Conservation (phyloP, 805 yeast species). For the Sungouiozyma ichnusensis region DNA sequence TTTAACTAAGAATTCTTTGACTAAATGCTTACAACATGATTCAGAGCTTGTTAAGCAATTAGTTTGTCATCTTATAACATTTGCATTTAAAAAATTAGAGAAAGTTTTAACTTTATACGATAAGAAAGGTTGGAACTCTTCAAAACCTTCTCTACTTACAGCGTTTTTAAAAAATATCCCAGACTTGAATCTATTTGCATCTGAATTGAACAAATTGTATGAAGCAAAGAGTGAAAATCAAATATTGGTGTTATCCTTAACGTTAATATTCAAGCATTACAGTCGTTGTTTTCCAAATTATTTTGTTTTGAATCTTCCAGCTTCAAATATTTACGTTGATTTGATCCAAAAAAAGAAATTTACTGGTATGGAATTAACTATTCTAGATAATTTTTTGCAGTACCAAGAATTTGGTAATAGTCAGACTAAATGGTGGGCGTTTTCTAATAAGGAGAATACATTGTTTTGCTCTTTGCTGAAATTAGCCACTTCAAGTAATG, state of each 20-base stretch:
- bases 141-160: constrained; percentile 28
- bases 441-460: constrained; percentile 38
- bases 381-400: constrained; percentile 51
- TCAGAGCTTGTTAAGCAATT: constrained; percentile 48
- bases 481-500: constrained; percentile 34
- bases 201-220: constrained; percentile 34
- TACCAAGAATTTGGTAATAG: constrained; percentile 43
- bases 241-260: constrained; percentile 38
- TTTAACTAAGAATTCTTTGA: constrained; percentile 45
- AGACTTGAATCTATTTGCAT: constrained; percentile 30
- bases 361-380: constrained; percentile 44
- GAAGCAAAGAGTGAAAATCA: constrained; percentile 31
- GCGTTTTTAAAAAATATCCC: constrained; percentile 36
- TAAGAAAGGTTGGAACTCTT: constrained; percentile 32
- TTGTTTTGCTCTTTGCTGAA: constrained; percentile 58
- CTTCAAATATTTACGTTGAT: constrained; percentile 29
- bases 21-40: constrained; percentile 46
- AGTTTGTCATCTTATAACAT: constrained; percentile 47
- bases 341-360: constrained; percentile 27
- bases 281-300: constrained; percentile 31
- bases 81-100: constrained; percentile 44
- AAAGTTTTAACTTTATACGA: constrained; percentile 30
- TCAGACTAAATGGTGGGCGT: constrained; percentile 75
- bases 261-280: constrained; percentile 36
- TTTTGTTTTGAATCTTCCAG: constrained; percentile 23